Conservation (phyloP, 306 rosid genomes). For the Castanospermum australe region DNA sequence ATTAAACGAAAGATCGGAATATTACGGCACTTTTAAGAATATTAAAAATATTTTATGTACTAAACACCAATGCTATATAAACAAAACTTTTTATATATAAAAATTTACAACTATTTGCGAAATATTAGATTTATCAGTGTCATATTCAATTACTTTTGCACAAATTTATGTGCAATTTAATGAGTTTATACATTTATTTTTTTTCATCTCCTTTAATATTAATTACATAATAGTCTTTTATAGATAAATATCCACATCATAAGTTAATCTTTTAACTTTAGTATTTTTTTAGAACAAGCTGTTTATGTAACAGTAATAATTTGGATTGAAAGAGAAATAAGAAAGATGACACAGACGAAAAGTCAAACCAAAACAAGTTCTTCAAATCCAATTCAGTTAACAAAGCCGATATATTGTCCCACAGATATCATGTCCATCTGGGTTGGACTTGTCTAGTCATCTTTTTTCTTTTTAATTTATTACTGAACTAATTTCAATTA, state of each 20-base stretch:
- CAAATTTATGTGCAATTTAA: neutral
- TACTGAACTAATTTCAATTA: too few relatives aligned
- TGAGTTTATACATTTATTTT: neutral
- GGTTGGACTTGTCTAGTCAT: neutral
- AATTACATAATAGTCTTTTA: too few relatives aligned
- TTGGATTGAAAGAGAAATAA: neutral
- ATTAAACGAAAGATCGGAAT: too few relatives aligned
- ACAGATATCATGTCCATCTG: neutral
- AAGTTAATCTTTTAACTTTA: too few relatives aligned
- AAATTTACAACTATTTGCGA: too few relatives aligned
- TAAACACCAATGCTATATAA: too few relatives aligned
- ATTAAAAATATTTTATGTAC: too few relatives aligned
- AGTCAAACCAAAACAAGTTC: constrained; percentile 6
- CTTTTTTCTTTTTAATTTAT: neutral
- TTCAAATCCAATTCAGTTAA: constrained; percentile 12
- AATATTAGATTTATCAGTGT: too few relatives aligned
- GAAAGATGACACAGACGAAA: constrained; percentile 2
- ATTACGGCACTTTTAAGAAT: too few relatives aligned
- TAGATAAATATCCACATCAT: too few relatives aligned
- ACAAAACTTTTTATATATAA: too few relatives aligned
- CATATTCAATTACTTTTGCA: neutral
- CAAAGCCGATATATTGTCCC: neutral
- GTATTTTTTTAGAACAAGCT: neutral
- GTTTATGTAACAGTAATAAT: neutral
- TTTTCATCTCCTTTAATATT: too few relatives aligned